Conservation (phyloP, 2,329 filamentous ascomycete genomes). For the Aspergillus fumigatiaffinis region DNA sequence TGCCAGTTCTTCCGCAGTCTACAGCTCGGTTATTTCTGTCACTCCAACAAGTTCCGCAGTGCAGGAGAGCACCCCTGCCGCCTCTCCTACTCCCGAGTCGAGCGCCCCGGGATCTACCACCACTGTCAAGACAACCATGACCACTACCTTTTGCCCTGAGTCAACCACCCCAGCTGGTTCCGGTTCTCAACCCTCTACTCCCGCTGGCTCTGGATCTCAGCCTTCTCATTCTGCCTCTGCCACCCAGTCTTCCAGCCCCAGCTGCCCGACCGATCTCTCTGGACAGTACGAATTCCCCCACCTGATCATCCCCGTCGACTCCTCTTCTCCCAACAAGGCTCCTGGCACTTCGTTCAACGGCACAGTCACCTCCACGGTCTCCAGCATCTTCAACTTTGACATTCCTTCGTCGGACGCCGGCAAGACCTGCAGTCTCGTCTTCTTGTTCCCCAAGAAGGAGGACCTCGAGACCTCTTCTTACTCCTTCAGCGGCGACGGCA, state of each 20-base stretch:
- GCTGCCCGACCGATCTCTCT: slow-evolving; percentile 46
- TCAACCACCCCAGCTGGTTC: slow-evolving; percentile 5
- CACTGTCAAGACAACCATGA: slow-evolving; percentile 17
- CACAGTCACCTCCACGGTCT: slow-evolving; percentile 49
- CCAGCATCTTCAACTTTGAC: slow-evolving; percentile 67
- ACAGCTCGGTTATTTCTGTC: neutral
- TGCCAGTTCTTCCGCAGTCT: slow-evolving; percentile 6
- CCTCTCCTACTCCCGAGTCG: slow-evolving; percentile 2
- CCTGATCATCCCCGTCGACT: slow-evolving; percentile 60
- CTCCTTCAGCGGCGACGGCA: slow-evolving; percentile 52
- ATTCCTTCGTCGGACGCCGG: slow-evolving; percentile 52
- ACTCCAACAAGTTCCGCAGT: slow-evolving; percentile 1
- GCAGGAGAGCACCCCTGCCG: slow-evolving; percentile 5
- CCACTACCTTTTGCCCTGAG: slow-evolving; percentile 16
- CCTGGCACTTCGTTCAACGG: slow-evolving; percentile 55
- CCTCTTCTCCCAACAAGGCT: slow-evolving; percentile 48
- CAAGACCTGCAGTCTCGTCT: slow-evolving; percentile 61
- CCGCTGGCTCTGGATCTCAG: slow-evolving; percentile 1
- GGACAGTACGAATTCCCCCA: slow-evolving; percentile 56
- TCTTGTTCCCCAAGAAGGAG: slow-evolving; percentile 58
- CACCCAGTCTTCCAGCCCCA: slow-evolving; percentile 13
- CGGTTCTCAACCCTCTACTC: neutral
- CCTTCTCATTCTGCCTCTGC: slow-evolving; percentile 2
- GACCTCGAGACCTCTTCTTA: slow-evolving; percentile 59
- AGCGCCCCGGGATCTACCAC: slow-evolving; percentile 7